Evolutionary conservation across 2,329 filamentous ascomycete species (phyloP).

Genomic region (Pseudogymnoascus sp.): DNA sequence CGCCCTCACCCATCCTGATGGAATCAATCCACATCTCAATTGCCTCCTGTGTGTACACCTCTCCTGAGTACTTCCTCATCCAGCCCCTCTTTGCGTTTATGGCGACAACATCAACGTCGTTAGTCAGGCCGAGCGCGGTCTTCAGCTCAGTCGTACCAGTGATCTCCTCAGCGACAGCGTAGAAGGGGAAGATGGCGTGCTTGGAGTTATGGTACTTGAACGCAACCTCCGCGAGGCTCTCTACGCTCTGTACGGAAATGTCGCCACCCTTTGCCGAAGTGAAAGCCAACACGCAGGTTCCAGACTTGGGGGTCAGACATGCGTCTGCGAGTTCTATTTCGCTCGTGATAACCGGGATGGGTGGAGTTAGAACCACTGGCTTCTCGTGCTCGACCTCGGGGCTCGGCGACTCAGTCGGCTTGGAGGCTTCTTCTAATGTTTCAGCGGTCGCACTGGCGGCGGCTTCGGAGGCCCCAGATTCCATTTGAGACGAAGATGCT

Average conservation of each 20-base stretch:
- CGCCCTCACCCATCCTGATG: slow-evolving; percentile 81
- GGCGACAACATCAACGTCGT: slow-evolving; percentile 64
- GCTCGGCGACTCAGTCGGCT: slow-evolving; percentile 42
- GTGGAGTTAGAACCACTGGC: slow-evolving; percentile 42
- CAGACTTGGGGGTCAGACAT: slow-evolving; percentile 68
- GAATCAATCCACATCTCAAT: slow-evolving; percentile 83
- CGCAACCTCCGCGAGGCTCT: slow-evolving; percentile 62
- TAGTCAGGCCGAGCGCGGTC: slow-evolving; percentile 52
- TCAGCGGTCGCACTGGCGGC: slow-evolving; percentile 42
- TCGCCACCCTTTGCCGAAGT: slow-evolving; percentile 41
- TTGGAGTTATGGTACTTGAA: slow-evolving; percentile 63
- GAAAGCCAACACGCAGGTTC: slow-evolving; percentile 75
- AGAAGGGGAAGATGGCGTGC: slow-evolving; percentile 74
- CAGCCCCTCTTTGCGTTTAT: slow-evolving; percentile 79
- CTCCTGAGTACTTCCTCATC: slow-evolving; percentile 61
- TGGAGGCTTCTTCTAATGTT: slow-evolving; percentile 37
- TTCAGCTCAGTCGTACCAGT: slow-evolving; percentile 47
- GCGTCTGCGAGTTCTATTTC: slow-evolving; percentile 56
- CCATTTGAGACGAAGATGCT: slow-evolving; percentile 43
- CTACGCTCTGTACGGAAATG: slow-evolving; percentile 44
- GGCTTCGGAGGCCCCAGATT: slow-evolving; percentile 38
- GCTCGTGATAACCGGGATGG: slow-evolving; percentile 58
- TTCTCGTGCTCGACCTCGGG: slow-evolving; percentile 27
- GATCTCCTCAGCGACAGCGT: slow-evolving; percentile 59
- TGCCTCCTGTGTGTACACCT: slow-evolving; percentile 46